phyloP scores from a whole-genome alignment of 495 filamentous ascomycete species.

The Pyronema domesticum region DNA sequence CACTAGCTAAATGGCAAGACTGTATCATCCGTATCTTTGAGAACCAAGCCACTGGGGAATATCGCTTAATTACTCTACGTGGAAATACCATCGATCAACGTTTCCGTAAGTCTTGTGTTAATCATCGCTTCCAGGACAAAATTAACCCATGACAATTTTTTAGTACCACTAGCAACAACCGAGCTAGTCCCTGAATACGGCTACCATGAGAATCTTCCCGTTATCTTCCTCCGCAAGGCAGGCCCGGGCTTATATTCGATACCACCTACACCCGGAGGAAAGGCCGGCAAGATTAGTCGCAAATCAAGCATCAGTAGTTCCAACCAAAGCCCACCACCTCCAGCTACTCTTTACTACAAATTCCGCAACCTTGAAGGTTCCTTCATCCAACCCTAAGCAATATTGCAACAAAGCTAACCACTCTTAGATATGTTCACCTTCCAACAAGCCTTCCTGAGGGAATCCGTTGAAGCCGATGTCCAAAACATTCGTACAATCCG shows the following conservation, averaged over 20 bases:
- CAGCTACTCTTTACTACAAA: conserved; percentile 10
- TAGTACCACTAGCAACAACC: conserved; percentile 9
- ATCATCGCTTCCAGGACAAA: background rate
- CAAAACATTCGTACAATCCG: conserved; percentile 14
- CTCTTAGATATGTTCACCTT: conserved; percentile 17
- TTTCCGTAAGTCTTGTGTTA: background rate
- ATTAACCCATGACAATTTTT: background rate
- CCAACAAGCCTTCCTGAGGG: conserved; percentile 15
- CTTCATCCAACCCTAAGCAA: background rate
- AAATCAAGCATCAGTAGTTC: background rate
- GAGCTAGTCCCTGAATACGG: conserved; percentile 19
- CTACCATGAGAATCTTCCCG: conserved; percentile 12
- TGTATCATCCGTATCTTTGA: conserved; percentile 16
- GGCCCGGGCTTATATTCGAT: conserved; percentile 9
- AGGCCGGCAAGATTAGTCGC: background rate
- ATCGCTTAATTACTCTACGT: conserved; percentile 13
- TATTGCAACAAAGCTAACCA: background rate
- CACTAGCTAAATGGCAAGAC: conserved; percentile 11
- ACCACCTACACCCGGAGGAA: background rate
- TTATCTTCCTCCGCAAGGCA: conserved; percentile 17
- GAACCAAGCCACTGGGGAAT: conserved; percentile 6
- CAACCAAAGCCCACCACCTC: background rate
- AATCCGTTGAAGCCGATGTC: conserved; percentile 17
- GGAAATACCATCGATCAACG: conserved; percentile 10
- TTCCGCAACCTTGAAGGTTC: conserved; percentile 9